Evolutionary conservation across 345 rosid genomes (phyloP).

Genomic region (Bruguiera gymnorhiza): DNA sequence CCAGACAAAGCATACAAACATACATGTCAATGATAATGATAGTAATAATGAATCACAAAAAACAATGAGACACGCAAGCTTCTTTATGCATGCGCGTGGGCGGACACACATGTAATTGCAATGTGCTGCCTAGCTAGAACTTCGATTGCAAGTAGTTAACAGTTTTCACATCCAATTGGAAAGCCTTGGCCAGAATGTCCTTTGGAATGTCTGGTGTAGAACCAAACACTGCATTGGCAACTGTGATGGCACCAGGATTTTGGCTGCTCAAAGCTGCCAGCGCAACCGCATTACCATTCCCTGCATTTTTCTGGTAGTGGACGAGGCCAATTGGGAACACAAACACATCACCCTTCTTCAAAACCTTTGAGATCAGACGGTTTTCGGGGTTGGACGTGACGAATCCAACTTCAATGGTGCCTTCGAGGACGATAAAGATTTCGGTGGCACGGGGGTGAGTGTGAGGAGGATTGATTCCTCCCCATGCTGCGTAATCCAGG

Average conservation of each 20-base stretch:
- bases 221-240: constrained; percentile 12
- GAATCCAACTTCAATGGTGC: constrained; percentile 1
- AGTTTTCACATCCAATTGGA: constrained; percentile 3
- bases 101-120: not conserved
- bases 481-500: not conserved
- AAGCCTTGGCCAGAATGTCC: constrained; percentile 14
- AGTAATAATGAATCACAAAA: too few species aligned
- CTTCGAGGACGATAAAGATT: not conserved
- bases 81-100: too few species aligned
- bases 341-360: constrained; percentile 6
- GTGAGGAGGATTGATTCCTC: constrained; percentile 8
- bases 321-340: constrained; percentile 6
- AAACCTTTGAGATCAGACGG: not conserved
- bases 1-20: too few species aligned
- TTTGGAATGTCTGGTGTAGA: constrained; percentile 1
- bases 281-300: not conserved
- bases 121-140: not conserved
- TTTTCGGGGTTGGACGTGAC: not conserved
- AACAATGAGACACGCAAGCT: too few species aligned
- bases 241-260: not conserved
- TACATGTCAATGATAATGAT: too few species aligned
- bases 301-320: constrained; percentile 8
- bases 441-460: constrained; percentile 2
- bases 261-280: constrained; percentile 8
- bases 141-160: not conserved